These are phyloP conservation scores for Trypanosoma congolense DNA, from an alignment of 208 protist species.

Conservation along the genomic window DNA sequence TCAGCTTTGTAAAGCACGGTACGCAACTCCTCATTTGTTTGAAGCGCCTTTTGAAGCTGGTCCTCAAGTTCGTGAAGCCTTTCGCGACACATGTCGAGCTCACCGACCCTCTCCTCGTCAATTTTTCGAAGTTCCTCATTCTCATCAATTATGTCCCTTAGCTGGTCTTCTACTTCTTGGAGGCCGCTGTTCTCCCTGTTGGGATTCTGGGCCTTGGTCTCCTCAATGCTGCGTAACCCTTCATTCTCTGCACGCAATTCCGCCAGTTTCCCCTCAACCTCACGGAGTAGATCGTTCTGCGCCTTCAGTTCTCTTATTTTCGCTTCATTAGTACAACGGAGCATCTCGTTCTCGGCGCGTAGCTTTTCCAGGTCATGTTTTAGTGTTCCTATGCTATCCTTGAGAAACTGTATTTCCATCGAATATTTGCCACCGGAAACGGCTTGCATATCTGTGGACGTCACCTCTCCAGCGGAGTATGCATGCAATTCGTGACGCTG, in stretches of 20 bases:
- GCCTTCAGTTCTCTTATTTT: background rate
- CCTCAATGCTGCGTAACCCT: too few relatives aligned
- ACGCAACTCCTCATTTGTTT: background rate
- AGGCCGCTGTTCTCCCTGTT: too few relatives aligned
- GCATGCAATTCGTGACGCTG: too few relatives aligned
- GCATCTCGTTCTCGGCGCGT: too few relatives aligned
- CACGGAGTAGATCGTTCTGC: background rate
- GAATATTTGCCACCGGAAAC: too few relatives aligned
- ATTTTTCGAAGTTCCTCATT: conserved; percentile 4
- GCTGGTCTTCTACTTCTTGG: background rate
- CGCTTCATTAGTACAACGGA: background rate
- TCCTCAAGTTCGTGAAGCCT: conserved; percentile 22
- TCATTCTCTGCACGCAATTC: background rate
- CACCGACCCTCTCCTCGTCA: conserved; percentile 6
- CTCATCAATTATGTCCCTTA: too few relatives aligned
- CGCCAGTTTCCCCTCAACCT: background rate
- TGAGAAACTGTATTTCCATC: background rate
- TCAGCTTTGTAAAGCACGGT: background rate
- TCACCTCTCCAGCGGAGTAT: too few relatives aligned
- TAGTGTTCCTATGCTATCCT: too few relatives aligned
- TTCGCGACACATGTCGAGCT: background rate
- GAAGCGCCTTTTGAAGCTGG: background rate
- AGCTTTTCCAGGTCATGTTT: too few relatives aligned
- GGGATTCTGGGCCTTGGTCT: too few relatives aligned
- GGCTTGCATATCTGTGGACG: too few relatives aligned